phyloP scores from a whole-genome alignment of 371 early-diverging fungal genomes.

The Saksenaea vasiformis region DNA sequence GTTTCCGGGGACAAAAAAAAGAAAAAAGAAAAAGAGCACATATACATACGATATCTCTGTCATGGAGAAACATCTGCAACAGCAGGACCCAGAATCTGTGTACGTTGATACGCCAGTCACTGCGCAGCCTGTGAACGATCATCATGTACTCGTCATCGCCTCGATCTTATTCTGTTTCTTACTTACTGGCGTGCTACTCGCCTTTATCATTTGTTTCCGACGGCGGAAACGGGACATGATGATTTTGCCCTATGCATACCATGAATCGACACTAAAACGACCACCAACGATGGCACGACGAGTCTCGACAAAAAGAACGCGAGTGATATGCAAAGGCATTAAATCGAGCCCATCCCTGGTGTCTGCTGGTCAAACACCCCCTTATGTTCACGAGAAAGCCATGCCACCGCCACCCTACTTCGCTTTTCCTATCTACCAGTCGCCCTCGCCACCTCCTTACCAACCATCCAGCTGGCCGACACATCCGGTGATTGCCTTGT shows the following conservation, averaged over 20 bases:
- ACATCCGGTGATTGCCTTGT: background rate
- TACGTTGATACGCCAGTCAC: background rate
- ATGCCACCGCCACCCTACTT: background rate
- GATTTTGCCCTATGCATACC: background rate
- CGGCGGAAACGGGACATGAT: background rate
- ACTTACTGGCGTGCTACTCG: background rate
- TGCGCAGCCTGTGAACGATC: background rate
- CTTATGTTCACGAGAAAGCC: background rate
- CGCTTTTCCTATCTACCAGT: background rate
- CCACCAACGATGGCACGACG: background rate
- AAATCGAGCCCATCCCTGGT: background rate
- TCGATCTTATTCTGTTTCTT: background rate
- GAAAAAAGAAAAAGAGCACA: too few relatives aligned
- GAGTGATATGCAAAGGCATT: conserved; percentile 1
- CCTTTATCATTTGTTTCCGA: background rate
- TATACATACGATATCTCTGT: background rate
- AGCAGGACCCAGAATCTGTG: background rate
- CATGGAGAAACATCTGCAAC: background rate
- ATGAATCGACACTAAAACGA: background rate
- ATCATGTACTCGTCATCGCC: background rate
- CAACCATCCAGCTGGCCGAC: background rate
- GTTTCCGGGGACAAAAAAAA: too few relatives aligned
- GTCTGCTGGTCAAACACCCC: background rate
- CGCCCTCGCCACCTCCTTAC: background rate
- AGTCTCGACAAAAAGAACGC: background rate